Conservation (phyloP, 352 stramenopile species). For the Phytophthora capsici region DNA sequence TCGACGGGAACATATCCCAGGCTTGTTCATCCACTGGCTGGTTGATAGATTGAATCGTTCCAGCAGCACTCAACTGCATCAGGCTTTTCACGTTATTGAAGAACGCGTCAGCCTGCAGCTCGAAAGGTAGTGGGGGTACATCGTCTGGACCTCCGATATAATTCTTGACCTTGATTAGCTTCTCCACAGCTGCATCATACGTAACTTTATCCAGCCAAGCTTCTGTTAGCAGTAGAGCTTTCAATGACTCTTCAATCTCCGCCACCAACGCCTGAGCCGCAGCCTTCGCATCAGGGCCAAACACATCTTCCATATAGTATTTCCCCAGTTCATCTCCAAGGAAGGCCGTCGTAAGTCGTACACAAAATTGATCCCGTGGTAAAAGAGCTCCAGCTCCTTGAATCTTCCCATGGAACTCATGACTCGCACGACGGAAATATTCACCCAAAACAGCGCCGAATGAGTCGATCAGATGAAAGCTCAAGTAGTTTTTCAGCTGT, state of each 20-base stretch:
- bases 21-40: constrained; percentile 57
- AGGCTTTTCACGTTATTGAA: constrained; percentile 64
- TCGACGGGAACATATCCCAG: constrained; percentile 93
- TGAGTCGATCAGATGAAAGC: constrained; percentile 66
- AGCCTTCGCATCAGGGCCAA: constrained; percentile 80
- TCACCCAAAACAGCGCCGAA: constrained; percentile 53
- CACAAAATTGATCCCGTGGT: constrained; percentile 59
- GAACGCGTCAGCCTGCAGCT: constrained; percentile 51
- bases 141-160: constrained; percentile 67
- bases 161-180: constrained; percentile 89
- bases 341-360: constrained; percentile 77
- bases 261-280: constrained; percentile 82
- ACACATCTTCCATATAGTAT: constrained; percentile 91
- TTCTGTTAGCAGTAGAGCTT: constrained; percentile 82
- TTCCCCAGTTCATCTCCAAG: constrained; percentile 90
- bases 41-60: constrained; percentile 42
- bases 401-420: constrained; percentile 57
- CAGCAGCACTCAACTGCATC: constrained; percentile 36
- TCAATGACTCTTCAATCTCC: constrained; percentile 86
- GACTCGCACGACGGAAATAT: constrained; percentile 54
- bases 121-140: constrained; percentile 60
- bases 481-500: constrained; percentile 66
- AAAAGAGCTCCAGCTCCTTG: constrained; percentile 38
- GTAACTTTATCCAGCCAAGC: constrained; percentile 90
- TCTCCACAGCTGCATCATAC: constrained; percentile 82